phyloP scores from a whole-genome alignment of 345 rosid genomes.

The Salix viminalis region DNA sequence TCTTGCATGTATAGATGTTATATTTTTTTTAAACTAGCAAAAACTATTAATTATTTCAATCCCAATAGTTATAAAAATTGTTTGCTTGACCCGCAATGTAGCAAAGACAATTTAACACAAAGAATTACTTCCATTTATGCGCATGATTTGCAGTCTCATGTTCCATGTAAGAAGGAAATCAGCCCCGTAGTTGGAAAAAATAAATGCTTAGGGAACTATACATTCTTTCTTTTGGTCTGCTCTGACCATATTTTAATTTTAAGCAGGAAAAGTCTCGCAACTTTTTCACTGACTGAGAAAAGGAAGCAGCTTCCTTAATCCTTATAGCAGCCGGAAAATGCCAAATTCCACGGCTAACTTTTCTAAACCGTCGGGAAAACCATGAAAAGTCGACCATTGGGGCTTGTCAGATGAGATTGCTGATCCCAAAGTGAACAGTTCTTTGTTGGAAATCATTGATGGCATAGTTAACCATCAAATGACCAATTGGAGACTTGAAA shows the following conservation, averaged over 20 bases:
- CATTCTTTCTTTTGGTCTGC: not conserved
- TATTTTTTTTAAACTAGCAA: too few relatives aligned
- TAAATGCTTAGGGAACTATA: not conserved
- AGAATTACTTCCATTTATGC: too few relatives aligned
- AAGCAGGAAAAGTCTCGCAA: not conserved
- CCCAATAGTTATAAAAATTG: too few relatives aligned
- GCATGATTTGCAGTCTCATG: too few relatives aligned
- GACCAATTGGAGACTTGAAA: constrained; percentile 62
- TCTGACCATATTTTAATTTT: too few relatives aligned
- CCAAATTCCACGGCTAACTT: too few relatives aligned
- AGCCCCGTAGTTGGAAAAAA: not conserved
- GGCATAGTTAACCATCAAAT: constrained; percentile 63
- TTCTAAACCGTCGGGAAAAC: not conserved
- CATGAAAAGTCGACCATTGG: not conserved
- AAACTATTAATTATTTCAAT: too few relatives aligned
- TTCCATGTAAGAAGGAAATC: not conserved
- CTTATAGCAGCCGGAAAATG: not conserved
- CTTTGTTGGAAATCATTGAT: constrained; percentile 70
- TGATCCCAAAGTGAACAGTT: constrained; percentile 77
- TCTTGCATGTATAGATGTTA: too few relatives aligned
- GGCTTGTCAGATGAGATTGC: constrained; percentile 60
- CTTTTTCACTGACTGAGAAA: not conserved
- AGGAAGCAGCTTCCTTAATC: not conserved
- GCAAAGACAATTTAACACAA: too few relatives aligned
- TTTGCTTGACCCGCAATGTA: rapidly evolving